These are phyloP conservation scores for Beauveria medogensis DNA, from an alignment of 2,329 filamentous ascomycete genomes.

Conservation along the genomic window DNA sequence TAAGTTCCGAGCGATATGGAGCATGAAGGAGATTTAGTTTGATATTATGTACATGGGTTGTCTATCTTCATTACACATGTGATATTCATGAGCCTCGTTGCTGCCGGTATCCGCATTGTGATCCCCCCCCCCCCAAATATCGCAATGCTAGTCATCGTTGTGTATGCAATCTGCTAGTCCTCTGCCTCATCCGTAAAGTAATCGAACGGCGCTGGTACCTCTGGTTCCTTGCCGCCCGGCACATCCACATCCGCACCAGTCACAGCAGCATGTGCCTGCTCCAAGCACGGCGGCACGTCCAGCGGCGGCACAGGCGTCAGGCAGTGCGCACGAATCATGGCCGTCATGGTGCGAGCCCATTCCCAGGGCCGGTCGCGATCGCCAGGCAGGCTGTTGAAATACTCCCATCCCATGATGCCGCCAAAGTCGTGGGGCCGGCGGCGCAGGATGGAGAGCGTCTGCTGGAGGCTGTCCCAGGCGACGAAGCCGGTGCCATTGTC, in stretches of 20 bases:
- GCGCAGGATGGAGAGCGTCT: slow-evolving; percentile 34
- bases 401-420: slow-evolving; percentile 93
- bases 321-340: slow-evolving; percentile 25
- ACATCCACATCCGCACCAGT: slow-evolving; percentile 18
- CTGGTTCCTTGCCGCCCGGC: slow-evolving; percentile 17
- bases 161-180: neutral
- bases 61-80: neutral
- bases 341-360: slow-evolving; percentile 66
- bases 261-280: slow-evolving; percentile 12
- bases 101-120: slow-evolving; percentile 5
- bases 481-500: slow-evolving; percentile 57
- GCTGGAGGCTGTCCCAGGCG: slow-evolving; percentile 36
- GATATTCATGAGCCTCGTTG: neutral
- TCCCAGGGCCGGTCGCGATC: slow-evolving; percentile 58
- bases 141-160: neutral
- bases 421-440: slow-evolving; percentile 60
- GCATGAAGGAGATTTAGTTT: neutral
- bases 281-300: neutral
- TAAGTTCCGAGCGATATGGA: slow-evolving; percentile 1
- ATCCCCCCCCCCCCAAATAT: too few relatives aligned
- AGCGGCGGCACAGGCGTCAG: slow-evolving; percentile 13
- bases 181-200: slow-evolving; percentile 24
- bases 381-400: slow-evolving; percentile 73
- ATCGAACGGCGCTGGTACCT: slow-evolving; percentile 24
- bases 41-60: neutral